Conservation (phyloP, 2,329 filamentous ascomycete genomes). For the Verticillium isaacii region DNA sequence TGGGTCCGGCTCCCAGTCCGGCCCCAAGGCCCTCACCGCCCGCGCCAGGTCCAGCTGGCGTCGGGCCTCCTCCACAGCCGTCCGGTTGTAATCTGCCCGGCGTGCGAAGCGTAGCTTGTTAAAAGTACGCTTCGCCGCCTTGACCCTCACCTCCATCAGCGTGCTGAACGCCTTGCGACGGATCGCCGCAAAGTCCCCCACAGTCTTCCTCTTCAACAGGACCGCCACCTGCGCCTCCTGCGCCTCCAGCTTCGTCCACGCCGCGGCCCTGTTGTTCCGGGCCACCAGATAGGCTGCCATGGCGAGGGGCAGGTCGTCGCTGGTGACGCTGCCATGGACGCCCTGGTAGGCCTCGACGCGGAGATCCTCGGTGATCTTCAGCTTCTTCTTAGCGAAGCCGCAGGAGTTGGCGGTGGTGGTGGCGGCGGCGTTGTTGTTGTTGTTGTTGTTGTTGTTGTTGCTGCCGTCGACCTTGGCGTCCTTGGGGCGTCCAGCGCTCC, state of each 20-base stretch:
- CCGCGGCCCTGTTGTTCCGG: background rate
- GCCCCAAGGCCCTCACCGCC: background rate
- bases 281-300: background rate
- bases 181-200: background rate
- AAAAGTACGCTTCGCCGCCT: background rate
- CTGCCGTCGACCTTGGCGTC: background rate
- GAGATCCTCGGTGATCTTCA: background rate
- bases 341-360: background rate
- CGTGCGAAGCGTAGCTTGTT: background rate
- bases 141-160: background rate
- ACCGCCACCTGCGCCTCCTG: background rate
- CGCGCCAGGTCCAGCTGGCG: background rate
- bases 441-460: background rate
- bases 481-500: background rate
- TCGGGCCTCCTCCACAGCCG: background rate
- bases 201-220: background rate
- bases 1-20: background rate
- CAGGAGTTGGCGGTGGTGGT: too few species aligned
- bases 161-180: background rate
- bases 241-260: background rate
- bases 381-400: background rate
- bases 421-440: background rate
- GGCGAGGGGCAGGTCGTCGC: background rate
- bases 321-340: background rate
- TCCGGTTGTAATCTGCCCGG: background rate